A percentile compares a stretch with the other conserved stretches of the same genome.
These are phyloP conservation scores for Phytophthora cryptogea DNA, from an alignment of 352 stramenopile species.

Conservation along the genomic window DNA sequence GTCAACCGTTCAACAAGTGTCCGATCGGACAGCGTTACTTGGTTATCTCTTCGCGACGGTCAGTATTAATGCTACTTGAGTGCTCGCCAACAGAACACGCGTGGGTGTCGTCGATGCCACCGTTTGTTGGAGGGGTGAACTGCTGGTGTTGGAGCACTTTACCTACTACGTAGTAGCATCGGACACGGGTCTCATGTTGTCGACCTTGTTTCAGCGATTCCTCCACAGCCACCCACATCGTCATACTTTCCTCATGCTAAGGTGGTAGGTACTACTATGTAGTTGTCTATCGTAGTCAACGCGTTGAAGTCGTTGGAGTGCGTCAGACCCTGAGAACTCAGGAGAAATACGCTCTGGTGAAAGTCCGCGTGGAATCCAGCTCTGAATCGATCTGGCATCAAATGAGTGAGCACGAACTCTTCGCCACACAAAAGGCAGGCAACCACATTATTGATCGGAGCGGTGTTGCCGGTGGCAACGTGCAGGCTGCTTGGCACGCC, in stretches of 20 bases:
- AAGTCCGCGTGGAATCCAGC: not conserved
- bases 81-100: constrained; percentile 6
- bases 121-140: no score
- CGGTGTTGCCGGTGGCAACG: not conserved
- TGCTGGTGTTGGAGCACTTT: constrained; percentile 10
- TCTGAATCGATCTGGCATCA: constrained; percentile 7
- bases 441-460: not conserved
- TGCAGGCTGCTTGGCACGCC: constrained; percentile 5
- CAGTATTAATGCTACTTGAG: constrained; percentile 7
- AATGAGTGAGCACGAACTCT: not conserved
- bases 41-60: constrained; percentile 21
- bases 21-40: not conserved
- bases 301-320: not conserved
- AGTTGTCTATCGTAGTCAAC: no score
- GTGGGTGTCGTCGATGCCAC: no score
- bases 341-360: not conserved
- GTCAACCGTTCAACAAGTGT: no score
- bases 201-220: not conserved
- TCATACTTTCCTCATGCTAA: not conserved
- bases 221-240: not conserved
- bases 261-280: no score
- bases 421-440: not conserved
- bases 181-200: not conserved
- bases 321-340: not conserved
- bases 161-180: not conserved